A percentile compares a stretch with the other conserved stretches of the same genome.
Evolutionary conservation across 208 protist species (phyloP).

Genomic region (Leishmania martiniquensis): DNA sequence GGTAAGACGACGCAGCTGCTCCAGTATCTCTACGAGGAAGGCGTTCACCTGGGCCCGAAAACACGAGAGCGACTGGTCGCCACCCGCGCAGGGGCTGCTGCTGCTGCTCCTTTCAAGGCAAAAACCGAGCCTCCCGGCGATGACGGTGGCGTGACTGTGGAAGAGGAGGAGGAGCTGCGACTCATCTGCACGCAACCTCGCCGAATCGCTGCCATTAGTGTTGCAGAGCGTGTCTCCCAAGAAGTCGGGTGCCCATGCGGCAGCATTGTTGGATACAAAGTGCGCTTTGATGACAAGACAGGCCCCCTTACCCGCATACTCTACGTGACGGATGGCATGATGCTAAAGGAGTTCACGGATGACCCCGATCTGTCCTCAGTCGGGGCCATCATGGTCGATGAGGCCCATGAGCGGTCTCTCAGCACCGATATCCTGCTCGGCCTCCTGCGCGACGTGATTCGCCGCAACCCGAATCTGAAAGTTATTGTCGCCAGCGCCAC

Average conservation of each 20-base stretch:
- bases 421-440: conserved; percentile 94
- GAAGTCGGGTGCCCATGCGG: conserved; percentile 92
- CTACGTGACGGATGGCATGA: conserved; percentile 99
- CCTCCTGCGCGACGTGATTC: conserved; percentile 82
- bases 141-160: not conserved
- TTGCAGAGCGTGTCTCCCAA: conserved; percentile 98
- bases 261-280: conserved; percentile 95
- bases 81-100: not conserved
- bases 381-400: conserved; percentile 99
- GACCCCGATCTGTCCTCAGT: conserved; percentile 95
- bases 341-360: conserved; percentile 97
- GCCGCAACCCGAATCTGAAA: conserved; percentile 90
- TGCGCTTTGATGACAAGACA: conserved; percentile 98
- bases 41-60: conserved; percentile 47
- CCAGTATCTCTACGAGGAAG: conserved; percentile 91
- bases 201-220: conserved; percentile 98
- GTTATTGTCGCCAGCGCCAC: conserved; percentile 99
- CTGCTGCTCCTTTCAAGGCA: not conserved
- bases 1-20: conserved; percentile 94
- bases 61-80: not conserved
- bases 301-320: conserved; percentile 89
- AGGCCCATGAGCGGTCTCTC: conserved; percentile 98
- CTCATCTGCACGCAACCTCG: conserved; percentile 98
- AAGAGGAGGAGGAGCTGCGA: conserved; percentile 53
- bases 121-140: not conserved